These are phyloP conservation scores for Tricholoma saponaceum DNA, from an alignment of 768 basidiomycete genomes.

Conservation along the genomic window DNA sequence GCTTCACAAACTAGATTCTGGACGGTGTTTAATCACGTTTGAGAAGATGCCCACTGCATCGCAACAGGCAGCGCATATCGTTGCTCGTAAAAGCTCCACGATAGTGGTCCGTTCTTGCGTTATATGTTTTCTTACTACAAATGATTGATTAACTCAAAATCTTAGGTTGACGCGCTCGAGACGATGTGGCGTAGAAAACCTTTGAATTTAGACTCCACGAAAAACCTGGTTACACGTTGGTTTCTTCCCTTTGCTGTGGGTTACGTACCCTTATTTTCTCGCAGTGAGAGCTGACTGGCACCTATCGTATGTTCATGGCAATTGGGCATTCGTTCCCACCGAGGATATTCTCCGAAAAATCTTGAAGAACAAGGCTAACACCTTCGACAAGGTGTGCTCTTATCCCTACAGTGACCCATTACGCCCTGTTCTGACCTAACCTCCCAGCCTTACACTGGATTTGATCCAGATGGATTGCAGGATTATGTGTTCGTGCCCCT, in stretches of 20 bases:
- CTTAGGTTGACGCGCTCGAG: not conserved
- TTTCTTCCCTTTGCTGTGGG: not conserved
- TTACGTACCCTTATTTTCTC: not conserved
- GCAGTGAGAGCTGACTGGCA: not conserved
- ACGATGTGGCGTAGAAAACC: not conserved
- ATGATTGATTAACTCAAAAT: not conserved
- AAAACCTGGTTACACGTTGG: not conserved
- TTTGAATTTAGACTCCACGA: not conserved
- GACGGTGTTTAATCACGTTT: not conserved
- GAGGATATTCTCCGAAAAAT: not conserved
- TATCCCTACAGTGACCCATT: not conserved
- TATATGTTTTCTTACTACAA: not conserved
- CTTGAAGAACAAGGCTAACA: not conserved
- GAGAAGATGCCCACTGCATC: constrained; percentile 1
- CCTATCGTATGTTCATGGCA: not conserved
- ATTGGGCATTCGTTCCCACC: not conserved
- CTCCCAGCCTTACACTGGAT: not conserved
- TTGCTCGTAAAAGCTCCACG: not conserved
- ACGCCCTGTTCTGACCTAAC: not conserved
- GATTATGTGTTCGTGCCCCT: not conserved
- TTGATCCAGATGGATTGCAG: not conserved
- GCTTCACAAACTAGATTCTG: not conserved
- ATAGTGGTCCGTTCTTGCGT: not conserved
- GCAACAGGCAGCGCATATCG: not conserved
- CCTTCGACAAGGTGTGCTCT: not conserved